A percentile compares a stretch with the other conserved stretches of the same genome.
Evolutionary conservation across 1,284 basidiomycete species (phyloP).

Genomic region (Ceratobasidium theobromae): DNA sequence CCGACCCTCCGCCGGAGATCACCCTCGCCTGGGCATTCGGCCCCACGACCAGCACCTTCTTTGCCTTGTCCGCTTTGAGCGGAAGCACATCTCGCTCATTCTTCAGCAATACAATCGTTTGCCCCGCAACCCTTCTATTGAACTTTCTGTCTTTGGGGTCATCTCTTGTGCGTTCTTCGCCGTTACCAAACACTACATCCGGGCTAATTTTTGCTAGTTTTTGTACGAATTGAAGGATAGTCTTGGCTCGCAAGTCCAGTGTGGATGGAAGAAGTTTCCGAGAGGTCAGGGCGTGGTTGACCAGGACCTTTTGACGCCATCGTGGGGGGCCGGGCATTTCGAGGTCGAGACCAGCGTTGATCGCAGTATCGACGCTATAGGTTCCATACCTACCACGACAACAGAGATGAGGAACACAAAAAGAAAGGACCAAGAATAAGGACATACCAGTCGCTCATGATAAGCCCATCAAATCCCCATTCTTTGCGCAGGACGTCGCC

Average conservation of each 20-base stretch:
- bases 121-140: constrained; percentile 59
- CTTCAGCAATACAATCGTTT: constrained; percentile 70
- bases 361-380: constrained; percentile 63
- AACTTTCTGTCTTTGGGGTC: constrained; percentile 56
- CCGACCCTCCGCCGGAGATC: constrained; percentile 56
- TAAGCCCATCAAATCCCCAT: constrained; percentile 70
- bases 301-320: constrained; percentile 59
- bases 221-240: constrained; percentile 60
- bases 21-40: constrained; percentile 51
- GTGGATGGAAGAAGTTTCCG: constrained; percentile 57
- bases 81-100: constrained; percentile 58
- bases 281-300: constrained; percentile 57
- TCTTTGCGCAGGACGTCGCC: constrained; percentile 63
- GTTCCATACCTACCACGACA: constrained; percentile 65
- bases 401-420: not conserved
- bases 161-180: constrained; percentile 59
- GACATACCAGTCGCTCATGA: constrained; percentile 78
- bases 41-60: constrained; percentile 51
- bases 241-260: constrained; percentile 58
- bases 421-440: not conserved
- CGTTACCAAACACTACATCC: constrained; percentile 65
- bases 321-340: constrained; percentile 70
- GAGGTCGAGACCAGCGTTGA: constrained; percentile 70
- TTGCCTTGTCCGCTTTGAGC: constrained; percentile 42
- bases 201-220: constrained; percentile 58